Conservation (phyloP, 2,329 filamentous ascomycete species). For the Neoscytalidium dimidiatum region DNA sequence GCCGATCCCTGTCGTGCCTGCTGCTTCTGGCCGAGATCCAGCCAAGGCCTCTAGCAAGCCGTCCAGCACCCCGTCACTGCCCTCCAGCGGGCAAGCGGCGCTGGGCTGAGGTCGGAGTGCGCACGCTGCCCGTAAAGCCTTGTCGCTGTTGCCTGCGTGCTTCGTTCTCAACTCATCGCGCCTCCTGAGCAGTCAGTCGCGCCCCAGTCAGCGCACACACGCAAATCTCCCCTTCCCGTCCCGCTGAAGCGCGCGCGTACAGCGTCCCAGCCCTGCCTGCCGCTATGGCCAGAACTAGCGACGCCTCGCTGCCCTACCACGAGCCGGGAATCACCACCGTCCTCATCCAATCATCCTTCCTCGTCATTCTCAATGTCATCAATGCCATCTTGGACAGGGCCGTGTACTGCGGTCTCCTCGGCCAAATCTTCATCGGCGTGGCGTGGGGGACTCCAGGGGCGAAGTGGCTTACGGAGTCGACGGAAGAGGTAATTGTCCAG, state of each 20-base stretch:
- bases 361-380: slow-evolving; percentile 62
- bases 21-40: slow-evolving; percentile 7
- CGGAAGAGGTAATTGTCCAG: slow-evolving; percentile 60
- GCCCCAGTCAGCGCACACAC: background rate
- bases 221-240: background rate
- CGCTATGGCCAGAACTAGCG: slow-evolving; percentile 3
- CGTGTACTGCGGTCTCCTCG: slow-evolving; percentile 70
- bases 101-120: background rate
- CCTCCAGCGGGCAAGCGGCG: background rate
- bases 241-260: background rate
- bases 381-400: slow-evolving; percentile 60
- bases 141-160: background rate
- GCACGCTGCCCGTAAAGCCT: background rate
- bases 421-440: slow-evolving; percentile 70
- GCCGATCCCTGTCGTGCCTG: slow-evolving; percentile 1
- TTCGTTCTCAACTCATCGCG: background rate
- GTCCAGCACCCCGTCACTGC: no score
- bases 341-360: slow-evolving; percentile 62
- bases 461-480: slow-evolving; percentile 56
- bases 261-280: background rate
- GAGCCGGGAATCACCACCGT: slow-evolving; percentile 63
- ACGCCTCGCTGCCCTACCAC: slow-evolving; percentile 55
- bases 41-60: background rate
- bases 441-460: slow-evolving; percentile 69
- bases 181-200: background rate